phyloP scores from a whole-genome alignment of 495 filamentous ascomycete species.

The Daldinia loculata region DNA sequence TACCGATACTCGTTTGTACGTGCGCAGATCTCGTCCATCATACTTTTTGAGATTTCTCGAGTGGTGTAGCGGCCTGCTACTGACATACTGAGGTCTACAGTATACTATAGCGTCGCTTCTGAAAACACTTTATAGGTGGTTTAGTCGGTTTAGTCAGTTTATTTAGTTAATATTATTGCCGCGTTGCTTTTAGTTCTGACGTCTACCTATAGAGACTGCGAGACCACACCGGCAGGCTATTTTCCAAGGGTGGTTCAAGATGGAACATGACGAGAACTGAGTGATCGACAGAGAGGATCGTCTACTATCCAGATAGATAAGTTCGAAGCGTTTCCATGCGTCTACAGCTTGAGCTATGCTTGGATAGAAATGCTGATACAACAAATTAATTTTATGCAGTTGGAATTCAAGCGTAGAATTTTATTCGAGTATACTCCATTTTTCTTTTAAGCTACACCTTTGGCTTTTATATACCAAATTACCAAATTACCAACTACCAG shows the following conservation, averaged over 20 bases:
- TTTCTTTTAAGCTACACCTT: too few species aligned
- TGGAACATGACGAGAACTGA: too few species aligned
- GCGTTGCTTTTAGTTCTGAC: background rate
- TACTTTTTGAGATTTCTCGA: background rate
- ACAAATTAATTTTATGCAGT: background rate
- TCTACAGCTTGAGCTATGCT: background rate
- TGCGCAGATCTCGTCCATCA: slow-evolving; percentile 2
- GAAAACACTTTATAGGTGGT: background rate
- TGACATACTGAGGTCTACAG: background rate
- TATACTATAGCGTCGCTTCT: background rate
- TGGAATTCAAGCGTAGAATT: too few species aligned
- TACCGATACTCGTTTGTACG: slow-evolving; percentile 12
- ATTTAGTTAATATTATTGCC: background rate
- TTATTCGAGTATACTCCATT: too few species aligned
- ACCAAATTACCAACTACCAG: too few species aligned
- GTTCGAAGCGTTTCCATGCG: background rate
- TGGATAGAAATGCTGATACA: background rate
- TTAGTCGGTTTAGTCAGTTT: slow-evolving; percentile 5
- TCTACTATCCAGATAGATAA: background rate
- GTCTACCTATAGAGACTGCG: background rate
- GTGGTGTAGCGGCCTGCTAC: background rate
- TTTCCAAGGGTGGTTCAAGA: background rate
- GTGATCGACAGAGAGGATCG: background rate
- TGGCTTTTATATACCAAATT: too few species aligned
- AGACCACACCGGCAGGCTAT: background rate